Evolutionary conservation across 495 filamentous ascomycete species (phyloP).

Genomic region (Annulohypoxylon stygium): DNA sequence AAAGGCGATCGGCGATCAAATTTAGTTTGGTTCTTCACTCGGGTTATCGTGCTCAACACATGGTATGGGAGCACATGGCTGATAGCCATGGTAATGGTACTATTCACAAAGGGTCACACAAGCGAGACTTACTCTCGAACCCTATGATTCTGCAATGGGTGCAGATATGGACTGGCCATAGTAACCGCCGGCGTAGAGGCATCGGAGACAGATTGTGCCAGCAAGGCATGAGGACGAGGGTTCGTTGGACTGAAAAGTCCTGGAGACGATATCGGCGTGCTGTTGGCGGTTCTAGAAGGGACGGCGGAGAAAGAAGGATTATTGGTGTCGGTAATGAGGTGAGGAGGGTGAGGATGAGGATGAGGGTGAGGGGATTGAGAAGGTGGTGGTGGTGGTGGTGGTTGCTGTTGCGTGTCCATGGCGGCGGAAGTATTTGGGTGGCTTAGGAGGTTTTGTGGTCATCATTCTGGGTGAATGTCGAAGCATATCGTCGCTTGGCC

Average conservation of each 20-base stretch:
- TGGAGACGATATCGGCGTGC: constrained; percentile 76
- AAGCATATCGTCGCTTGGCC: constrained; percentile 50
- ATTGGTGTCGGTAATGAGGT: constrained; percentile 54
- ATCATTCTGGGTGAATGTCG: constrained; percentile 52
- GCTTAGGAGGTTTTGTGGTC: constrained; percentile 46
- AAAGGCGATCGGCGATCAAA: constrained; percentile 21
- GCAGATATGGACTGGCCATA: constrained; percentile 69
- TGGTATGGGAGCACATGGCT: not conserved
- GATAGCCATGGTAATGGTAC: not conserved
- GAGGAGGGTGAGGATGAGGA: constrained; percentile 43
- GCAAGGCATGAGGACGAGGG: constrained; percentile 56
- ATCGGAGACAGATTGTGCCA: constrained; percentile 57
- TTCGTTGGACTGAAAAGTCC: constrained; percentile 72
- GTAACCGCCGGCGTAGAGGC: constrained; percentile 60
- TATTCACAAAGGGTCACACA: not conserved
- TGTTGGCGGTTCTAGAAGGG: constrained; percentile 66
- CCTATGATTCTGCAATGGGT: constrained; percentile 73
- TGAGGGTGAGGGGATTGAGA: constrained; percentile 18
- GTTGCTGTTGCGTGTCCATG: constrained; percentile 51
- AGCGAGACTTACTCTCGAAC: constrained; percentile 66
- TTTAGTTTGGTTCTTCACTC: not conserved
- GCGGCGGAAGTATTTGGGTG: constrained; percentile 40
- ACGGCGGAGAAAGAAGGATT: constrained; percentile 48
- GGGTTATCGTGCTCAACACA: not conserved
- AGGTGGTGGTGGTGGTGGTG: not conserved